Evolutionary conservation across 2,329 filamentous ascomycete species (phyloP).

Genomic region (Gnomoniopsis sp.): DNA sequence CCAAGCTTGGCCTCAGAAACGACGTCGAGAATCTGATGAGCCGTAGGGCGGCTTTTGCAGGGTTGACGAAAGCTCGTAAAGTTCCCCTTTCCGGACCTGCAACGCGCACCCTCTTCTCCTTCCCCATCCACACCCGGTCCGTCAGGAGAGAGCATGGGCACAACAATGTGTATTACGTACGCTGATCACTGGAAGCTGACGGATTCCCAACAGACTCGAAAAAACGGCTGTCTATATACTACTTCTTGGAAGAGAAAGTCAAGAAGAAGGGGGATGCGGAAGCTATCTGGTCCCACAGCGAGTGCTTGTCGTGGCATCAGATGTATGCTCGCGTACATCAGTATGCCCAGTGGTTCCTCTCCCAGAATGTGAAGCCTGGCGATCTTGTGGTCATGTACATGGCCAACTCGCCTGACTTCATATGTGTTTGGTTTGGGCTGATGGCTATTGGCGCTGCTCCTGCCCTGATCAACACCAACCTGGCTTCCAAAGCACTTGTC

Average conservation of each 20-base stretch:
- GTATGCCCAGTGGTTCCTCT: constrained; percentile 60
- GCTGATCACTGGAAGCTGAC: not conserved
- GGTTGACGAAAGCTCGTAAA: constrained; percentile 47
- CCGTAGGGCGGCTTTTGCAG: constrained; percentile 38
- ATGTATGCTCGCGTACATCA: constrained; percentile 53
- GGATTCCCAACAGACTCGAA: constrained; percentile 38
- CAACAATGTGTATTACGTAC: not conserved
- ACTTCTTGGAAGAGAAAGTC: constrained; percentile 58
- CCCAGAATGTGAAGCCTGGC: constrained; percentile 53
- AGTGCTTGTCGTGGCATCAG: constrained; percentile 57
- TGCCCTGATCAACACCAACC: constrained; percentile 69
- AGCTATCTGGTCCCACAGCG: constrained; percentile 65
- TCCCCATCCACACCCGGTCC: constrained; percentile 13
- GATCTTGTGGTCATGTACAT: constrained; percentile 66
- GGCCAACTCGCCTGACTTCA: constrained; percentile 64
- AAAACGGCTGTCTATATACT: constrained; percentile 60
- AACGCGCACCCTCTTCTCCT: not conserved
- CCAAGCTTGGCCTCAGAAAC: constrained; percentile 63
- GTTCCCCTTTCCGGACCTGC: constrained; percentile 7
- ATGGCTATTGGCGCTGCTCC: constrained; percentile 66
- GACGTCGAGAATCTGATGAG: constrained; percentile 51
- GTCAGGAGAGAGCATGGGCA: not conserved
- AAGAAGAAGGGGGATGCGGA: constrained; percentile 48
- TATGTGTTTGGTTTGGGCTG: constrained; percentile 62
- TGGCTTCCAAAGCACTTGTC: constrained; percentile 59